Conservation (phyloP, 2,329 filamentous ascomycete genomes). For the Colletotrichum sp. region DNA sequence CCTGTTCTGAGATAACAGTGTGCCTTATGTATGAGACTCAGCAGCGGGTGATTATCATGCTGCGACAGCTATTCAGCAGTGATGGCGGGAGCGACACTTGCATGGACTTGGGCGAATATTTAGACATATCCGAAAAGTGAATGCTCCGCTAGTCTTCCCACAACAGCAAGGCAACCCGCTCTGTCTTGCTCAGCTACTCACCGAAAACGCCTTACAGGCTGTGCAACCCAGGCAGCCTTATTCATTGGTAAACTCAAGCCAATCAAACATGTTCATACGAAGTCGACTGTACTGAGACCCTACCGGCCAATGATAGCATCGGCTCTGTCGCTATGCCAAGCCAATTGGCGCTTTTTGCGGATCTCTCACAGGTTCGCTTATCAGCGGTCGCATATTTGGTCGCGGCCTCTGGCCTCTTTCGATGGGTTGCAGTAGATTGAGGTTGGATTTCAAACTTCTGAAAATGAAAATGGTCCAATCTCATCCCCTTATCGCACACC, state of each 20-base stretch:
- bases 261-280: not conserved
- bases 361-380: not conserved
- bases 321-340: not conserved
- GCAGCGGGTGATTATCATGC: no score
- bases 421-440: not conserved
- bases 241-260: not conserved
- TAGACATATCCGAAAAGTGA: no score
- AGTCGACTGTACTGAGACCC: not conserved
- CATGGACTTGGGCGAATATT: not conserved
- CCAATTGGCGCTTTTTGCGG: no score
- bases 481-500: not conserved
- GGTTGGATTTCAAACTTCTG: not conserved
- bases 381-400: not conserved
- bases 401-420: not conserved
- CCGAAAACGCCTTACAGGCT: not conserved
- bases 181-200: not conserved
- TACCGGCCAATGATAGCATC: not conserved
- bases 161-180: not conserved
- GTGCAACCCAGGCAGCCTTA: not conserved
- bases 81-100: not conserved
- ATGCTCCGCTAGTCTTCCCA: not conserved
- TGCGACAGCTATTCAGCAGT: not conserved
- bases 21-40: no score
- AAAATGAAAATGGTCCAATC: not conserved
- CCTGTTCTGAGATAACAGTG: no score